phyloP scores from a whole-genome alignment of 805 yeast genomes.

The Candida ponderosae region DNA sequence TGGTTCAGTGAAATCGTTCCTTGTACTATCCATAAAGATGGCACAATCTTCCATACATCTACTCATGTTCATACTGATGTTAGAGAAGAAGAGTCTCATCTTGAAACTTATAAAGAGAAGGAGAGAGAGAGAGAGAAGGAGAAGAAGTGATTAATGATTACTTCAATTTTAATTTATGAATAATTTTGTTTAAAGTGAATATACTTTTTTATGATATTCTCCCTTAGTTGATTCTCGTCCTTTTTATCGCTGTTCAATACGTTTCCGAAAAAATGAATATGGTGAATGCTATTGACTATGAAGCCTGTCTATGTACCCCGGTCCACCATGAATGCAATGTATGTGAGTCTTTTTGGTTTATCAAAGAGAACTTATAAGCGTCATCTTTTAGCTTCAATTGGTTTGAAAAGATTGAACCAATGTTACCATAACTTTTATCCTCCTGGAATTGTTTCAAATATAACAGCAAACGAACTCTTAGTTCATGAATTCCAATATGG shows the following conservation, averaged over 20 bases:
- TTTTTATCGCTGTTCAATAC: no score
- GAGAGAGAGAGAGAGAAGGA: neutral
- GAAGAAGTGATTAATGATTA: no score
- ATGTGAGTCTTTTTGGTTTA: slow-evolving; percentile 6
- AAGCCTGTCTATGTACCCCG: no score
- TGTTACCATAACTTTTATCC: slow-evolving; percentile 17
- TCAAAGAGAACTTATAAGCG: neutral
- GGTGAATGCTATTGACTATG: neutral
- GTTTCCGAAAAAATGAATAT: no score
- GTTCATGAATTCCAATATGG: slow-evolving; percentile 23
- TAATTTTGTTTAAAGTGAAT: no score
- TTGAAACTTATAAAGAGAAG: slow-evolving; percentile 33
- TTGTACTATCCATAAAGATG: slow-evolving; percentile 46
- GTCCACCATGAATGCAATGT: slow-evolving; percentile 11
- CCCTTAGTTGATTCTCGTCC: no score
- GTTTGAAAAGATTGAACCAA: slow-evolving; percentile 26
- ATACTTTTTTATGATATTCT: no score
- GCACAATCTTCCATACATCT: slow-evolving; percentile 32
- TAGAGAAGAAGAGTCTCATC: slow-evolving; percentile 36
- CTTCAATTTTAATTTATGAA: no score
- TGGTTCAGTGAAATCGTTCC: slow-evolving; percentile 60
- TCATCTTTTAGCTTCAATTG: slow-evolving; percentile 8
- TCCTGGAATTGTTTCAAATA: slow-evolving; percentile 33
- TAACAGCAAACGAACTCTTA: slow-evolving; percentile 30
- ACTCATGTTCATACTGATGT: slow-evolving; percentile 45